Evolutionary conservation across 1,284 basidiomycete species (phyloP).

Genomic region (Fomitopsis betulina): DNA sequence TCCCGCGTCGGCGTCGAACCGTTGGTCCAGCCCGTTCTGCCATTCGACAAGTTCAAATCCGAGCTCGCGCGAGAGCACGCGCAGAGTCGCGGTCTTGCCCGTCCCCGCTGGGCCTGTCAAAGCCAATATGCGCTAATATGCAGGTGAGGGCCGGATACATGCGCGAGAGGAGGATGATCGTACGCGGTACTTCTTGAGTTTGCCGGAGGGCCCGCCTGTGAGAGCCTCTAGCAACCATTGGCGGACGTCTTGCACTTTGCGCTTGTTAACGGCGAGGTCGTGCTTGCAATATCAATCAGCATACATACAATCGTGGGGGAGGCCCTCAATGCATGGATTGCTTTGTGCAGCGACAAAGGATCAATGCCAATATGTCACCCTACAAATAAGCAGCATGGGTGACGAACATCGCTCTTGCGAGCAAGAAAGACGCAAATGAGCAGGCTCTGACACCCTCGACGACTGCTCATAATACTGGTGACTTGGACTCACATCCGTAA

Average conservation of each 20-base stretch:
- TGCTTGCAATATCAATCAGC: constrained; percentile 35
- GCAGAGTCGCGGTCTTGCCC: constrained; percentile 86
- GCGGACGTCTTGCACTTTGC: constrained; percentile 82
- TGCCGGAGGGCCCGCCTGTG: constrained; percentile 60
- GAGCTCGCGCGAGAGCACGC: constrained; percentile 72
- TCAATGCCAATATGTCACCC: background rate
- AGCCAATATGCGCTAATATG: constrained; percentile 71
- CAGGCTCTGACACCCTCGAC: no score
- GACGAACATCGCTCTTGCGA: no score
- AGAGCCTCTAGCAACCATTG: constrained; percentile 86
- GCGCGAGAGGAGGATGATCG: constrained; percentile 22
- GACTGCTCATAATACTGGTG: no score
- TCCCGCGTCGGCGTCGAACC: constrained; percentile 10
- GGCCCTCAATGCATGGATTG: no score
- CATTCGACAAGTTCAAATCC: constrained; percentile 86
- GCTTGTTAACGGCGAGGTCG: constrained; percentile 85
- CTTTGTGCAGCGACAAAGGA: no score
- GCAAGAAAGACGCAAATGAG: no score
- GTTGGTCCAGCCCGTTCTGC: constrained; percentile 59
- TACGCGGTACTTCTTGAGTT: constrained; percentile 76
- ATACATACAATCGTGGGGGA: no score
- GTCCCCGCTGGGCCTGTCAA: constrained; percentile 89
- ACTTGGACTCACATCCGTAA: constrained; percentile 55
- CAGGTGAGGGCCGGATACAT: background rate
- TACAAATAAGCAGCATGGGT: no score